These are phyloP conservation scores for Ajuga reptans DNA, from an alignment of 305 asterid genomes.

Conservation along the genomic window DNA sequence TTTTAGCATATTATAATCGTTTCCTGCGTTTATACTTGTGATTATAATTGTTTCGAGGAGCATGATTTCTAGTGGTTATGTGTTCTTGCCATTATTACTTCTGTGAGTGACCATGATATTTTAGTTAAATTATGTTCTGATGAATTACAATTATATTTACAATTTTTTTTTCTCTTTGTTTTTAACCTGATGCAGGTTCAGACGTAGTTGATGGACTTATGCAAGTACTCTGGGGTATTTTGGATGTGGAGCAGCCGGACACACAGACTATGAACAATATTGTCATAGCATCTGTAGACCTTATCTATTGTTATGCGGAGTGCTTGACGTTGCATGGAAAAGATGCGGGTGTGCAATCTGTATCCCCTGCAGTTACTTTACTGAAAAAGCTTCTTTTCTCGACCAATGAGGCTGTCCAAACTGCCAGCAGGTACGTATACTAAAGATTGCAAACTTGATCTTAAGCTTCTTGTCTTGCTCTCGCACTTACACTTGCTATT, in stretches of 20 bases:
- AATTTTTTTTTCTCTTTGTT: not conserved
- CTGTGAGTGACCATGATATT: not conserved
- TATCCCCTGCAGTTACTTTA: slow-evolving; percentile 80
- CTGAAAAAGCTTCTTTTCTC: slow-evolving; percentile 79
- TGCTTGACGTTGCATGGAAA: slow-evolving; percentile 78
- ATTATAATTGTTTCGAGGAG: slow-evolving; percentile 5
- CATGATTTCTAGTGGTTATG: not conserved
- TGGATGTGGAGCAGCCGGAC: slow-evolving; percentile 94
- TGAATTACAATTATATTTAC: too few species aligned
- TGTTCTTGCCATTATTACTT: slow-evolving; percentile 2
- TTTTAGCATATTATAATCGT: not conserved
- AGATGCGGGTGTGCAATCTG: slow-evolving; percentile 54
- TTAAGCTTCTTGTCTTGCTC: slow-evolving; percentile 6
- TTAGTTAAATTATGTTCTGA: not conserved
- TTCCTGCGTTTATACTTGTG: not conserved
- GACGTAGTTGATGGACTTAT: slow-evolving; percentile 89
- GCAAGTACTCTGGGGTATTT: slow-evolving; percentile 98
- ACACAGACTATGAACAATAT: slow-evolving; percentile 92
- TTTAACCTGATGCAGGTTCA: slow-evolving; percentile 51
- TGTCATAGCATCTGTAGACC: slow-evolving; percentile 82
- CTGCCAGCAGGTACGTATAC: slow-evolving; percentile 80
- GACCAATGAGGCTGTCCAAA: slow-evolving; percentile 90
- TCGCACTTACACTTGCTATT: slow-evolving; percentile 26
- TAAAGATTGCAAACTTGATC: slow-evolving; percentile 10
- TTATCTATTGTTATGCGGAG: slow-evolving; percentile 90